phyloP scores from a whole-genome alignment of 2,329 filamentous ascomycete genomes.

The Berkeleyomyces basicola region DNA sequence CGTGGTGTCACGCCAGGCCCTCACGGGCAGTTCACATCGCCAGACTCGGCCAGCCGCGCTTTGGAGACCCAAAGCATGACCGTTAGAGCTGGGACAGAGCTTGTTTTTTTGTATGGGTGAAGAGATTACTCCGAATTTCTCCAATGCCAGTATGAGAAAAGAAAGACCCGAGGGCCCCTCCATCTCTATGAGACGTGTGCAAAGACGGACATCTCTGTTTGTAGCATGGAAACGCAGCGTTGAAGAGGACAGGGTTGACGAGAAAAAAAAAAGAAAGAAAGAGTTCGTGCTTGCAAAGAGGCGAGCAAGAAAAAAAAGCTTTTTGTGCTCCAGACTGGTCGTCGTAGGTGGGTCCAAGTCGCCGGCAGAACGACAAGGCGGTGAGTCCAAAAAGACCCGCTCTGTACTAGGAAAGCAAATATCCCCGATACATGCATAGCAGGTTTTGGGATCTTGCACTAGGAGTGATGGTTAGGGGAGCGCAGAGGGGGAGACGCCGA shows the following conservation, averaged over 20 bases:
- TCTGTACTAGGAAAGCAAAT: not conserved
- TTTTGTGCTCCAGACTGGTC: slow-evolving; percentile 4
- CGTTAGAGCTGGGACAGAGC: slow-evolving; percentile 20
- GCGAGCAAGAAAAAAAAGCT: slow-evolving; percentile 9
- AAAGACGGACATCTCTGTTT: slow-evolving; percentile 39
- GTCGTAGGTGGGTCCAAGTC: not conserved
- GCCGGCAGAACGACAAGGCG: slow-evolving; percentile 1
- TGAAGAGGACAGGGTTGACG: slow-evolving; percentile 64
- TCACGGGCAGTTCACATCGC: slow-evolving; percentile 53
- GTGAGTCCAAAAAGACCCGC: not conserved
- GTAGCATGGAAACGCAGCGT: slow-evolving; percentile 94
- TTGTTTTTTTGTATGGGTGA: slow-evolving; percentile 29
- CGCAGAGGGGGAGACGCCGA: no score
- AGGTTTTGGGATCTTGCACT: no score
- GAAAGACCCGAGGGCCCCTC: slow-evolving; percentile 4
- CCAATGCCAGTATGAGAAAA: slow-evolving; percentile 48
- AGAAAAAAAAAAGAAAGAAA: slow-evolving; percentile 21
- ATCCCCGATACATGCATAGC: no score
- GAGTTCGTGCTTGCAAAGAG: not conserved
- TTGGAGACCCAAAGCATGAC: not conserved
- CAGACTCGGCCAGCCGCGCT: not conserved
- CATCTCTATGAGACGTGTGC: slow-evolving; percentile 19
- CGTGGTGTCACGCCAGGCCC: slow-evolving; percentile 69
- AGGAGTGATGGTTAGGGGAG: not conserved
- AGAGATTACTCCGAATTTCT: slow-evolving; percentile 99